Percentiles rank a stretch among this genome's conserved stretches.
Conservation (phyloP, 345 rosid species). For the Populus ilicifolia region DNA sequence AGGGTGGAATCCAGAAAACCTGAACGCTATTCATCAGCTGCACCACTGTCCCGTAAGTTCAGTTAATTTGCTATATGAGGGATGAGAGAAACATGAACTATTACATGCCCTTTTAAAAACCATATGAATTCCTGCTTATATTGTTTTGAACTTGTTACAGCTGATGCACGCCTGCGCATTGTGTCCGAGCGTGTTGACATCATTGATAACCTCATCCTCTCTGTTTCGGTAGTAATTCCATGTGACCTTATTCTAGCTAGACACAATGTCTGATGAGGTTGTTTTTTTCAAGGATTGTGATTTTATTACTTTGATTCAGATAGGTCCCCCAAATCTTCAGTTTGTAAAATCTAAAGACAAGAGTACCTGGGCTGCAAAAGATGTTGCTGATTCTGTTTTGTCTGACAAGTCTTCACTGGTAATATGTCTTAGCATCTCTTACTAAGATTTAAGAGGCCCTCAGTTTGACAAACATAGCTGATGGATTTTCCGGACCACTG, state of each 20-base stretch:
- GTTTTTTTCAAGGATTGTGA: slow-evolving; percentile 19
- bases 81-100: background rate
- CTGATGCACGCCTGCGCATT: slow-evolving; percentile 88
- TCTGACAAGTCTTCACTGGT: slow-evolving; percentile 92
- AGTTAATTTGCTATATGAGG: background rate
- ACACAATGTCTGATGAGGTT: slow-evolving; percentile 2
- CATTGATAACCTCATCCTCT: slow-evolving; percentile 72
- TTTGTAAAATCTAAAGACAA: slow-evolving; percentile 74
- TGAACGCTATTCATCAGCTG: slow-evolving; percentile 93
- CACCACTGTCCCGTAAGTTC: slow-evolving; percentile 84
- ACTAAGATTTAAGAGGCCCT: background rate
- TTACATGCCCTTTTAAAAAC: background rate
- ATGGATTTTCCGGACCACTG: background rate
- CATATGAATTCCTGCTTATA: background rate
- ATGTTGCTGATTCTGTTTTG: slow-evolving; percentile 86
- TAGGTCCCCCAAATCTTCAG: slow-evolving; percentile 86
- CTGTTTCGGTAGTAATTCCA: slow-evolving; percentile 58
- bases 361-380: slow-evolving; percentile 78
- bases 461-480: background rate
- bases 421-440: slow-evolving; percentile 25
- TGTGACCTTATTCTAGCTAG: slow-evolving; percentile 3
- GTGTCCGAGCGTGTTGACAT: slow-evolving; percentile 91
- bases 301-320: slow-evolving; percentile 55
- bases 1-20: slow-evolving; percentile 98
- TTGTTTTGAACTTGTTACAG: slow-evolving; percentile 33